Base-by-base conservation (phyloP, 495 filamentous ascomycete genomes). In the Viridothelium virens region DNA sequence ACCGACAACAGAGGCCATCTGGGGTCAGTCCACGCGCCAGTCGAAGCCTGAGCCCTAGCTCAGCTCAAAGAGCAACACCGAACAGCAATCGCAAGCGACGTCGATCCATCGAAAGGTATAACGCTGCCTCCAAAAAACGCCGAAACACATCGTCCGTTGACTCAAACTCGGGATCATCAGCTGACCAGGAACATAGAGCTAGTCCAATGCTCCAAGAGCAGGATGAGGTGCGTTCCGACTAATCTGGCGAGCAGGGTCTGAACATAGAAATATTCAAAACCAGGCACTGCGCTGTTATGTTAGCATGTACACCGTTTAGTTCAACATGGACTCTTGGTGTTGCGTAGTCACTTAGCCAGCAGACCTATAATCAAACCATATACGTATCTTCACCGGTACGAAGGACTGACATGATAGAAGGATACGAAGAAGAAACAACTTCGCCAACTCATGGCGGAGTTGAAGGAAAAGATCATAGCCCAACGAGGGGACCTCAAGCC, bases 1-100 rank as follows among this genome's bases (percentile, higher is more conserved):
- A 72, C 67, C 66, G 66, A 69, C 70, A 68, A 71, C 73, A 80
- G 18, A 59, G 53, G 53, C 53, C 53, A 36, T 7, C 53, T 67
- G 70, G 74, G 65, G 75, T 71, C 65, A 79, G 76, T 61, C 75
- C 76, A 67, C 69, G 74, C 64, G 77, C 74, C 64, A 79, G 77
- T 61, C 75, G 77, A 67, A 81, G 77, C 67, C 74, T 71, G 65
- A 79, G 77, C 68, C 50, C 16, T 14, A 61, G 37, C 18, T 31
- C 56, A 41, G 16, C n/a, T 37, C 25, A 33, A 16, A 33, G 31
- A 6, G 12, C 33, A 14, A 12, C 39, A 11, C 39, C 62, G 18
- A 62, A 44, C 7, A n/a, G 64, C 18, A 25, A 66, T 7, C 63
- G 59, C 31, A 68, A 66, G 61, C 56, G 69, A 56, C 63, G 34